Evolutionary conservation across 1,284 basidiomycete species (phyloP), one percentile per base, ranked within the genome.

Genomic region (Baeospora myosura): DNA sequence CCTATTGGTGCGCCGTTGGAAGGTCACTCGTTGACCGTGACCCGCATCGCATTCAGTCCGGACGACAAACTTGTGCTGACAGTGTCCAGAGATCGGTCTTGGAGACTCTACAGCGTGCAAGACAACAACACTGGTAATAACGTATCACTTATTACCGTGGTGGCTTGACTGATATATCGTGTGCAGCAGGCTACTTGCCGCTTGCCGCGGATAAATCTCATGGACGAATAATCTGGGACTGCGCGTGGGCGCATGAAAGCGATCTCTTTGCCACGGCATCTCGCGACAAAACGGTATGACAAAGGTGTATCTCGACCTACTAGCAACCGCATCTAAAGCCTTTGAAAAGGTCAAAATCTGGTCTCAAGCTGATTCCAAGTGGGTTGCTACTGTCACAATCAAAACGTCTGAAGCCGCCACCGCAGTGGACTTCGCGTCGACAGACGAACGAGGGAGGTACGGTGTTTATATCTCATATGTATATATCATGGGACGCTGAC

Each of bases 181-280:
- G 44, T 36, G 33, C 12, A 50, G 40, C 53, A 73, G 86, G 74
- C 1, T 92, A 79, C 55, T 51, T 66, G 11, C 74, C 81, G 0
- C 52, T 81, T 10, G 75, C 77, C 3, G 72, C 78, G 6, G 81
- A 93, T 49, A 92, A 89, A 60, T 81, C 90, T 0, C 95, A 98
- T 62, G 75, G 78, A 1, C 77, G 96, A 23, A 97, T 99, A 56
- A 86, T 98, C 29, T 95, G 96, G 89, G 96, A 98, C 59, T 88
- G 84, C 53, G 77, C 81, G 17, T 98, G 93, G 90, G 70, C 81
- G 1, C 54, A 59, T 1, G 80, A 87, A 51, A 78, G 78, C 3
- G 72, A 80, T 45, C 53, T 82, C 4, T 99, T 98, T 58, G 92
- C 81, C 1, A 98, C 96, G 1, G 94, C 91, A 1, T 94, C 93